Evolutionary conservation across 805 yeast species (phyloP), one percentile per base, ranked within the genome.

Genomic region (Wickerhamiella alocasiicola): DNA sequence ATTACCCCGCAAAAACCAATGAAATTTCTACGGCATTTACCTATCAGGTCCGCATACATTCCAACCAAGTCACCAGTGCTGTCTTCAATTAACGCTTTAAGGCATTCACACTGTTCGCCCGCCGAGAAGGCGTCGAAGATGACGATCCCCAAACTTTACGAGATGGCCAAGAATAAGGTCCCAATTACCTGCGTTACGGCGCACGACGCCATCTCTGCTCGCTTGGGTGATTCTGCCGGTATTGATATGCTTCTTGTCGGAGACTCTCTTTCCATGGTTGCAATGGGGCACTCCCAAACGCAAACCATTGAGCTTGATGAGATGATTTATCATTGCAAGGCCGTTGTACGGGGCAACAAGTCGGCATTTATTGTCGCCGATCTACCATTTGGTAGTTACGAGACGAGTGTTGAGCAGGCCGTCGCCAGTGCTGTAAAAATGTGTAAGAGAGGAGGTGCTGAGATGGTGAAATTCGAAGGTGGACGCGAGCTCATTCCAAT

Each of bases 211-310:
- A 74, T 87, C 13, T 77, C 94, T 0, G 91, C 76, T 1, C 63
- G 66, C 23, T 64, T 80, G 51, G 93, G 85, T 0, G 76, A 78
- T 18, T 57, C 66, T 13, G 72, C 87, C 0, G 68, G 71, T 1
- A 67, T 75, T 2, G 96, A 88, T 50, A 67, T 78, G 44, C 66
- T 78, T 5, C 66, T 88, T 2, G 77, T 88, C 3, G 98, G 98
- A 3, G 98, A 88, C 58, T 87, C 96, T 0, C 62, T 91, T 19
- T 84, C 95, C 0, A 88, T 85, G 95, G 87, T 82, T 1, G 70
- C 94, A 0, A 66, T 83, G 47, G 98, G 98, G 0, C 78, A 79
- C 54, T 67, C 55, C 35, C 50, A 57, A 28, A 65, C 97, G 0
- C 75, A 78, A 45, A 81, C 81, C 51, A 61, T 91, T 20, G 68